Base-by-base conservation (phyloP, 371 early-diverging fungal genomes). In the Lichtheimia ramosa region DNA sequence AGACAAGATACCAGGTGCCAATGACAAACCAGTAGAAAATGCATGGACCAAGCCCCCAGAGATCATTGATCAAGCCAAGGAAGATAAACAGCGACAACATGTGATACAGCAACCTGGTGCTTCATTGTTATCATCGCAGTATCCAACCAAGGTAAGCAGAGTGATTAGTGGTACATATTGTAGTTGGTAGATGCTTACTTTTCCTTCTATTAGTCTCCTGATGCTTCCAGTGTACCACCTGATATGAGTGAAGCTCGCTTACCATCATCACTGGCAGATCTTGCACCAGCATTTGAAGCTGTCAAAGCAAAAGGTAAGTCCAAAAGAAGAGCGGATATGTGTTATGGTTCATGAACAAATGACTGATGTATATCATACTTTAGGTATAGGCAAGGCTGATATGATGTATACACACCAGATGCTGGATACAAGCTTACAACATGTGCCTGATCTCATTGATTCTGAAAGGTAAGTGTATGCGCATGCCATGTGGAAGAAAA, bases 391-490 rank as follows among this genome's bases (percentile, higher is more conserved):
- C 34, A 68, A 68, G 39, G 71, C 67, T 5, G 74, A 61, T 49
- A 69, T 64, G 71, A 64, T 69, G 53, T 81, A 83, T 56, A 74
- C 69, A 16, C 81, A 84, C 34, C 83, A 84, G 64, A 90, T 93
- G 91, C 66, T 92, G 58, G 90, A 91, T 58, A 83, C 89, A 10
- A 89, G 90, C 64, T 85, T 88, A 63, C 85, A 86, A 61, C 85
- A 83, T 71, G 71, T 92, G 14, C 92, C 92, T 34, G 91, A 91
- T 51, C 69, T 86, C 3, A 72, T 83, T 48, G 93, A 95, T 67
- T 85, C 88, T 3, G 92, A 91, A 70, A 78, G 83, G 90, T 89
- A 70, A 43, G 23, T 10, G 34, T 8, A 34, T 8, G 34, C 10
- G 0, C 6, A 7, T 28, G 28, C 34, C 34, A 34, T 10, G 34